Evolutionary conservation across 805 yeast genomes (phyloP).

Genomic region (Candida sonorensis): DNA sequence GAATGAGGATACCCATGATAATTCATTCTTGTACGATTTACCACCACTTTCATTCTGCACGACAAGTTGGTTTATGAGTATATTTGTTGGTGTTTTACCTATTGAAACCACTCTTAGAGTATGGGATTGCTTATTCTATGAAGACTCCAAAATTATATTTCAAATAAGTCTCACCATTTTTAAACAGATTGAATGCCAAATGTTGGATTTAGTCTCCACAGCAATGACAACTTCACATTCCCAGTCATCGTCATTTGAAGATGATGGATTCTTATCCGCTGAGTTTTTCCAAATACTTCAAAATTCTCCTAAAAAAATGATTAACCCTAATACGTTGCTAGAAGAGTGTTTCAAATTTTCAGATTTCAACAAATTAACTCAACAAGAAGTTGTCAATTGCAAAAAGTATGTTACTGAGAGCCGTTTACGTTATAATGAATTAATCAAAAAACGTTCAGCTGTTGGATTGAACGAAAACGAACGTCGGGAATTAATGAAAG

Average conservation of each 20-base stretch:
- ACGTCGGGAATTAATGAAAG: conserved; percentile 21
- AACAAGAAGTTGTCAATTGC: conserved; percentile 74
- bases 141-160: conserved; percentile 82
- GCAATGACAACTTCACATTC: neutral
- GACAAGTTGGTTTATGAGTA: conserved; percentile 97
- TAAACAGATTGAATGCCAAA: conserved; percentile 64
- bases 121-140: conserved; percentile 94
- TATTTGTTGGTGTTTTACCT: conserved; percentile 87
- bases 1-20: conserved; percentile 8
- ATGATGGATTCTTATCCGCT: conserved; percentile 22
- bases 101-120: conserved; percentile 81
- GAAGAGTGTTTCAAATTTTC: conserved; percentile 61
- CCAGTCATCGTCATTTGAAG: conserved; percentile 15
- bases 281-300: conserved; percentile 77
- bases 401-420: conserved; percentile 69
- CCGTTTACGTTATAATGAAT: conserved; percentile 34
- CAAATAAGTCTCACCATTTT: conserved; percentile 76
- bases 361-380: conserved; percentile 52
- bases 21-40: conserved; percentile 57
- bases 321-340: conserved; percentile 64
- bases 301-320: conserved; percentile 62
- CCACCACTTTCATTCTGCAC: conserved; percentile 93
- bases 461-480: conserved; percentile 25
- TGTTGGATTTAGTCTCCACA: conserved; percentile 26
- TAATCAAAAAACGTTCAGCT: conserved; percentile 24